Evolutionary conservation across 768 basidiomycete genomes (phyloP).

Genomic region (Auricularia heimuer): DNA sequence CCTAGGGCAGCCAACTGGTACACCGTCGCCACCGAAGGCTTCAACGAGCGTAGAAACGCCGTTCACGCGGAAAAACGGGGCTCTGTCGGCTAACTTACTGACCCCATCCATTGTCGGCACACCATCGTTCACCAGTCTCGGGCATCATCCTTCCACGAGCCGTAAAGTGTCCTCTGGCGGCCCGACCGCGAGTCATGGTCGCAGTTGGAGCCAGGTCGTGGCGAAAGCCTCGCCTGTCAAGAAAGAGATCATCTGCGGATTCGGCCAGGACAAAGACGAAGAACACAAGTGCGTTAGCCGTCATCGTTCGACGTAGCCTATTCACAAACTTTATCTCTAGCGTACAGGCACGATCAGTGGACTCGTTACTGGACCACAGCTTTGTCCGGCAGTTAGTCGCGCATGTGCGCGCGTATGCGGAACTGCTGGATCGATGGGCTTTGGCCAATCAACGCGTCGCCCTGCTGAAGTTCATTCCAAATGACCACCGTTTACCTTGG

Average conservation of each 20-base stretch:
- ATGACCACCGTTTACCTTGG: constrained; percentile 18
- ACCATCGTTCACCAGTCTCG: background rate
- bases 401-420: constrained; percentile 66
- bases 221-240: background rate
- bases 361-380: constrained; percentile 22
- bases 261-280: constrained; percentile 9
- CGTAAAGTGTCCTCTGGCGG: background rate
- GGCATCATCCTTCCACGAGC: background rate
- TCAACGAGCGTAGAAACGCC: background rate
- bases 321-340: background rate
- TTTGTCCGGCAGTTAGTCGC: constrained; percentile 18
- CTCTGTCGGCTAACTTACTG: background rate
- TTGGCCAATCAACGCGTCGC: constrained; percentile 62
- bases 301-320: background rate
- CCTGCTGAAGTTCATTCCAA: constrained; percentile 54
- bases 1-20: background rate
- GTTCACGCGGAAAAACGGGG: background rate
- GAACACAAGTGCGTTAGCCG: constrained; percentile 10
- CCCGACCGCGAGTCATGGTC: background rate
- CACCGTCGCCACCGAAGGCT: background rate
- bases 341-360: constrained; percentile 8
- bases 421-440: constrained; percentile 66
- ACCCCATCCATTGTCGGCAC: background rate
- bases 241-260: constrained; percentile 7
- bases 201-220: background rate